Evolutionary conservation across 129 eudicot genomes (phyloP).

Genomic region (Heracleum sosnowskyi): DNA sequence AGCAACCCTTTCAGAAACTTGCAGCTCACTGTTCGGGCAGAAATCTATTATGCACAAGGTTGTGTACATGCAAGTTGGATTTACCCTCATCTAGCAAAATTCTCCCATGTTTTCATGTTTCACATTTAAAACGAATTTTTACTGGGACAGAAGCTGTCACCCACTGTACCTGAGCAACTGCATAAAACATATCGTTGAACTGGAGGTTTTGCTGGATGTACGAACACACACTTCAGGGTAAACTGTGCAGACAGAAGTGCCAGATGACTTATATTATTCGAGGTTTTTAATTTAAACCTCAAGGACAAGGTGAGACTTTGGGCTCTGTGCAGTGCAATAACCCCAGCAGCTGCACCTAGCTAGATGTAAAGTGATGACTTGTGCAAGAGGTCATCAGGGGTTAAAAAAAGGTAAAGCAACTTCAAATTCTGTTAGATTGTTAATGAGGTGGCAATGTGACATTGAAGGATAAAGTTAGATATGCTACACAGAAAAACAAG

Average conservation of each 20-base stretch:
- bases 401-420: not conserved
- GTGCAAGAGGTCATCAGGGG: not conserved
- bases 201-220: not conserved
- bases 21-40: not conserved
- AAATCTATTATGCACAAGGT: not conserved
- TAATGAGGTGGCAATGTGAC: not conserved
- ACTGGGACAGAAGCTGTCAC: not conserved
- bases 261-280: not conserved
- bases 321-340: not conserved
- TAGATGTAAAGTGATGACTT: no score
- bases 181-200: no score
- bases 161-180: not conserved
- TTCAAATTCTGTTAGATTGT: not conserved
- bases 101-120: not conserved
- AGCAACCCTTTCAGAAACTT: no score
- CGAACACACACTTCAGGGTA: no score
- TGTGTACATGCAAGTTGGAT: not conserved
- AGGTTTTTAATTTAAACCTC: no score
- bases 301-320: not conserved
- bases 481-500: not conserved
- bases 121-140: not conserved
- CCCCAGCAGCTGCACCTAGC: no score
- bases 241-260: not conserved
- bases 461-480: no score
- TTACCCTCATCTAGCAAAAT: not conserved